Evolutionary conservation across 495 filamentous ascomycete genomes (phyloP).

Genomic region (Penicillium paradoxum): DNA sequence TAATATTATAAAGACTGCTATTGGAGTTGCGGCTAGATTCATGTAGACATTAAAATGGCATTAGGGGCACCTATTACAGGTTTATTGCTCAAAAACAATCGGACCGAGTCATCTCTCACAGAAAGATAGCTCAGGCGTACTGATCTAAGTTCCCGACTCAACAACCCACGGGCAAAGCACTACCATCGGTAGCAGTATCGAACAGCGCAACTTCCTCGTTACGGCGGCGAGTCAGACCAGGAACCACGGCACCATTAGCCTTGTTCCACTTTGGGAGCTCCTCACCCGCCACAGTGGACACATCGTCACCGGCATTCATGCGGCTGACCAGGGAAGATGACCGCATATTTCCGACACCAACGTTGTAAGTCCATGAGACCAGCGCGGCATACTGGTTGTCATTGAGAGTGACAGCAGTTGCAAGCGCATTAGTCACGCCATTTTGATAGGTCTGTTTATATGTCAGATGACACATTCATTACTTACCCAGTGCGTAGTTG

Average conservation of each 20-base stretch:
- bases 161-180: slow-evolving; percentile 25
- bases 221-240: slow-evolving; percentile 36
- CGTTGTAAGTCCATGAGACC: slow-evolving; percentile 23
- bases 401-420: slow-evolving; percentile 20
- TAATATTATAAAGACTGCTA: no score
- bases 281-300: slow-evolving; percentile 32
- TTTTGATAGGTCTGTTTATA: slow-evolving; percentile 18
- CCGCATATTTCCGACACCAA: slow-evolving; percentile 15
- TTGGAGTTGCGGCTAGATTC: no score
- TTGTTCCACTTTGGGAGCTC: slow-evolving; percentile 48
- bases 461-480: background rate
- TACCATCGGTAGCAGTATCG: slow-evolving; percentile 17
- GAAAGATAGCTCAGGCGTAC: background rate
- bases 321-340: slow-evolving; percentile 37
- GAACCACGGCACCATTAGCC: slow-evolving; percentile 32
- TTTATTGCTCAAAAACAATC: background rate
- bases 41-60: background rate
- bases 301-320: slow-evolving; percentile 42
- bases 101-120: no score
- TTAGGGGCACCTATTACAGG: background rate
- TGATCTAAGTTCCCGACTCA: background rate
- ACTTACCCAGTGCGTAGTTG: background rate
- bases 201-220: slow-evolving; percentile 41
- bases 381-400: slow-evolving; percentile 24
- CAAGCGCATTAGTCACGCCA: slow-evolving; percentile 15